Base-by-base conservation (phyloP, 2,329 filamentous ascomycete species). In the Camptophora hylomeconis region DNA sequence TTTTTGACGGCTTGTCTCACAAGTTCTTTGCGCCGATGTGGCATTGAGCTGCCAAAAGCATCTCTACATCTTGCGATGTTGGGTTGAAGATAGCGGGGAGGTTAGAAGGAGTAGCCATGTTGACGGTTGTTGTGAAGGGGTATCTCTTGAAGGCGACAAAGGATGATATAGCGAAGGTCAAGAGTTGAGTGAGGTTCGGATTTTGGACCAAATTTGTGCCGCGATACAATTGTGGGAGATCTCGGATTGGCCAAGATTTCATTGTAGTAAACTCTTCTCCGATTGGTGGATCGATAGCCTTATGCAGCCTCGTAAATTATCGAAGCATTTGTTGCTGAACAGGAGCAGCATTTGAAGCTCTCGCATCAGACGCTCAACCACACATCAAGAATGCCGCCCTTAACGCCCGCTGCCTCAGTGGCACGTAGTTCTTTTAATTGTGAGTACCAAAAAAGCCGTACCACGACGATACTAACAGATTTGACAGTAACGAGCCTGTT, bases 21-120 rank as follows among this genome's bases (percentile, higher is more conserved):
- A 98, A 65, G 77, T 98, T 98, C 82, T 95, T 95, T 67, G 79
- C 83, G 55, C 89, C 89, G 53, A 95, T 75, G 68, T 98, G 92
- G 67, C 71, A 75, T 70, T 95, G 86, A 56, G 92, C 86, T 57
- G 86, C 80, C 53, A 98, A 80, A 58, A 98, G 83, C 81, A 86
- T 89, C 81, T 98, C 89, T 69, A 98, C 92, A 72, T 98, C 89
- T 71, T 92, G 77, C 59, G 77, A 78, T 56, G 89, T 95, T 58
- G 89, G 82, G 73, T 93, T 89, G 79, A 98, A 93, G 57, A 80
- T 71, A 48, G 86, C 70, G 60, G 89, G 89, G 49, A 94, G 80
- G 70, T 94, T 92, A 55, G 75, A 72, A 61, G 87, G 81, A 60
- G 86, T 83, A 87, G 41, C 41, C 41, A 45, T 45, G 38, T 28